Conservation (phyloP, 805 yeast genomes). For the Candida fluviatilis region DNA sequence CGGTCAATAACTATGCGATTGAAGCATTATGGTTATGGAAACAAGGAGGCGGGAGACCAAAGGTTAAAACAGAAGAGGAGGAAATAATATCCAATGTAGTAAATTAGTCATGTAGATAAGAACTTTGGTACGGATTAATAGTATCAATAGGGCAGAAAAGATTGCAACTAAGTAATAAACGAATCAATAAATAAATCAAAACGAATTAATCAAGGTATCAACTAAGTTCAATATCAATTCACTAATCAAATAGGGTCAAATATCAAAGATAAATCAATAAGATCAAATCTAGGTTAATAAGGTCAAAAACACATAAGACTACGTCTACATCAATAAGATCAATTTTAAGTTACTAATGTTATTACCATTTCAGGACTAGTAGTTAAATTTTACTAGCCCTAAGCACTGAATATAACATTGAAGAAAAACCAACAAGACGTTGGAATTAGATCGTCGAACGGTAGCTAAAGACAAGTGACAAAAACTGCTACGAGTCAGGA, state of each 20-base stretch:
- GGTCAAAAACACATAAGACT: no score
- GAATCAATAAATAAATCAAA: no score
- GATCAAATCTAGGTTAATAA: no score
- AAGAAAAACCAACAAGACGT: conserved; percentile 3
- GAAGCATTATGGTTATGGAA: conserved; percentile 93
- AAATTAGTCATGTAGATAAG: neutral
- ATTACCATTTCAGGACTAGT: neutral
- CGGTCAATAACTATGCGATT: conserved; percentile 76
- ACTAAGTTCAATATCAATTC: no score
- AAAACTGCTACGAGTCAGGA: neutral
- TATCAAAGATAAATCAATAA: no score
- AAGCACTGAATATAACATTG: neutral
- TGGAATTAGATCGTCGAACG: neutral
- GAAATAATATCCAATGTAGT: conserved; percentile 13
- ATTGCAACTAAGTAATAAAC: no score
- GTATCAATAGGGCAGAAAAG: no score
- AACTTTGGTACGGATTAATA: no score
- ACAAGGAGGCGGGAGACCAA: conserved; percentile 40
- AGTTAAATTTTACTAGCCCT: neutral
- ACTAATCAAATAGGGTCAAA: no score
- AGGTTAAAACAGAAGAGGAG: conserved; percentile 22
- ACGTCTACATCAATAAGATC: no score
- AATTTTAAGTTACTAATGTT: no score
- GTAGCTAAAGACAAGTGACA: neutral
- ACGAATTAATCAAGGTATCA: no score